Conservation (phyloP, 352 stramenopile species). For the Ophiocytium majus region DNA sequence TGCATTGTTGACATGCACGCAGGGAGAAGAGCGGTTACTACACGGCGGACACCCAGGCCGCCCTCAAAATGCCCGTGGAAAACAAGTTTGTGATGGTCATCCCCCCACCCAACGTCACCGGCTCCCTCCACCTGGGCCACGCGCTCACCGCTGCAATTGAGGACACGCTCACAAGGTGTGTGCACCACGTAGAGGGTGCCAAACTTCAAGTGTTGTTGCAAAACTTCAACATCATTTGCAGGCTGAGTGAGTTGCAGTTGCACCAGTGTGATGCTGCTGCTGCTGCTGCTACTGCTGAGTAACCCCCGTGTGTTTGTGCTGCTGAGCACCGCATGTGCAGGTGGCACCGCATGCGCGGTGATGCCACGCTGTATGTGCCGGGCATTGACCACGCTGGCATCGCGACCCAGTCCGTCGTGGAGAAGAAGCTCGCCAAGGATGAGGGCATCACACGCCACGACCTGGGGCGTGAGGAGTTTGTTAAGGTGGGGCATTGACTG, state of each 20-base stretch:
- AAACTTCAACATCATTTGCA: neutral
- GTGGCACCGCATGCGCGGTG: slow-evolving; percentile 97
- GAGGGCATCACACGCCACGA: slow-evolving; percentile 78
- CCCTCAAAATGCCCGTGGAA: slow-evolving; percentile 67
- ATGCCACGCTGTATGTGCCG: slow-evolving; percentile 91
- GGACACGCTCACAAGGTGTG: slow-evolving; percentile 81
- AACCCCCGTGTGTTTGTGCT: neutral
- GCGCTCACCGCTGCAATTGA: slow-evolving; percentile 93
- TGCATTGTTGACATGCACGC: too few relatives aligned
- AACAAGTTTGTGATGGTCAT: slow-evolving; percentile 97
- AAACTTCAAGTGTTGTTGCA: too few relatives aligned
- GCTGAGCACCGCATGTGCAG: slow-evolving; percentile 16
- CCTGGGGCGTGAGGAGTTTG: slow-evolving; percentile 92
- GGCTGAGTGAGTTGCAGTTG: too few relatives aligned
- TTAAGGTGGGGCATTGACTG: slow-evolving; percentile 66
- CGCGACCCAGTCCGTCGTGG: slow-evolving; percentile 97
- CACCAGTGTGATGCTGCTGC: too few relatives aligned
- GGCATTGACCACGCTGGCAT: slow-evolving; percentile 97
- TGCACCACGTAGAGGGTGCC: neutral
- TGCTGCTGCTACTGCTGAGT: too few relatives aligned
- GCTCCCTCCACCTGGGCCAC: slow-evolving; percentile 94
- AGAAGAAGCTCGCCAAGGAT: slow-evolving; percentile 96
- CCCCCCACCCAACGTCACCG: slow-evolving; percentile 76
- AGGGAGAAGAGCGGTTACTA: slow-evolving; percentile 86
- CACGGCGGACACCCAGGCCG: slow-evolving; percentile 79